Conservation (phyloP, 2,329 filamentous ascomycete species). For the Phaeophleospora eucalypticola region DNA sequence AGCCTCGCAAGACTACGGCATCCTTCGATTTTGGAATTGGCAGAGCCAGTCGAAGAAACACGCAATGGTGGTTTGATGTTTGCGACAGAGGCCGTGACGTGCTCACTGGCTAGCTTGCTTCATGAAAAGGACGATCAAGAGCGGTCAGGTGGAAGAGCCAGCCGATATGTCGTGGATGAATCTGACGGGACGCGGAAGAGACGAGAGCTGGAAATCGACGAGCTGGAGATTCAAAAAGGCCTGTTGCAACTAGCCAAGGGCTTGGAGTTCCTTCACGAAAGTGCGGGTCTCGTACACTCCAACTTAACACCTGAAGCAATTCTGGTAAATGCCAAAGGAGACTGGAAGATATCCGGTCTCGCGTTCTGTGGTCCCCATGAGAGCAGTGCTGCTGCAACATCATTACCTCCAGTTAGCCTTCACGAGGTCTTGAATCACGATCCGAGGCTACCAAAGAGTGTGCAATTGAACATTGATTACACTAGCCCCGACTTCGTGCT, state of each 20-base stretch:
- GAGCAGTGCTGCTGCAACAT: conserved; percentile 60
- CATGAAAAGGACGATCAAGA: conserved; percentile 89
- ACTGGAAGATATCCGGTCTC: conserved; percentile 98
- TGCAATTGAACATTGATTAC: conserved; percentile 90
- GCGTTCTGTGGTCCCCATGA: conserved; percentile 81
- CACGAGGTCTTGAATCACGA: conserved; percentile 83
- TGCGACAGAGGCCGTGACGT: conserved; percentile 85
- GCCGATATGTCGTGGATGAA: conserved; percentile 77
- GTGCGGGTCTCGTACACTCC: conserved; percentile 86
- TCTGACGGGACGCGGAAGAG: conserved; percentile 65
- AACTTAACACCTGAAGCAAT: conserved; percentile 93
- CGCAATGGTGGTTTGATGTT: conserved; percentile 90
- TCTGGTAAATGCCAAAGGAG: conserved; percentile 92
- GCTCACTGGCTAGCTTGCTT: conserved; percentile 76
- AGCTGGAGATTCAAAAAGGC: conserved; percentile 96
- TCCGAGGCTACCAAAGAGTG: conserved; percentile 70
- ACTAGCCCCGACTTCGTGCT: conserved; percentile 92
- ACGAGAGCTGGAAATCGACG: conserved; percentile 87
- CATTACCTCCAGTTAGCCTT: conserved; percentile 74
- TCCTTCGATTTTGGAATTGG: conserved; percentile 84
- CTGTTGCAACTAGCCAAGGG: conserved; percentile 89
- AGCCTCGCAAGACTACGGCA: conserved; percentile 84
- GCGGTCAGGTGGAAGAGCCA: conserved; percentile 59
- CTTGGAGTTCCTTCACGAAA: conserved; percentile 91
- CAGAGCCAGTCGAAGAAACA: conserved; percentile 93